A percentile compares a stretch with the other conserved stretches of the same genome.
These are phyloP conservation scores for Tylopilus plumbeoviolaceoides DNA, from an alignment of 768 basidiomycete species.

Conservation along the genomic window DNA sequence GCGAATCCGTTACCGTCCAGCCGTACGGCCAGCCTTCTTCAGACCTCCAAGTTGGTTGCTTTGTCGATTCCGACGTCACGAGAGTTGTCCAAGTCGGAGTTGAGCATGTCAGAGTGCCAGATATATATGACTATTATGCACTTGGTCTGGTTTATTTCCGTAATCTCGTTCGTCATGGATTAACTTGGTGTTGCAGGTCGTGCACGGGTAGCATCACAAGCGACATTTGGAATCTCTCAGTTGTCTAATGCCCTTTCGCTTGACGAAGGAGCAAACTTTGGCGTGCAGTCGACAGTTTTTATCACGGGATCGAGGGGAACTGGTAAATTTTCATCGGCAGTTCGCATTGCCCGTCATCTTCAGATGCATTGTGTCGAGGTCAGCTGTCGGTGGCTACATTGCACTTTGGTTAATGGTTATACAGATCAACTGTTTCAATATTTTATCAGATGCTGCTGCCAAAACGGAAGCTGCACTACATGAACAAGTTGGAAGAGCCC, in stretches of 20 bases:
- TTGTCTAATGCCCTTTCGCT: conserved; percentile 59
- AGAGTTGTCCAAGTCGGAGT: conserved; percentile 77
- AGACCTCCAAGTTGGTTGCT: conserved; percentile 76
- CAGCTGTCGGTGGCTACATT: neutral
- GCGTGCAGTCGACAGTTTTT: conserved; percentile 66
- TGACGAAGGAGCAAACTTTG: conserved; percentile 52
- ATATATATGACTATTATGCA: conserved; percentile 44
- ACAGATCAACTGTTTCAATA: conserved; percentile 83
- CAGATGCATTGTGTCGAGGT: conserved; percentile 84
- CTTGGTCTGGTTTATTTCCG: conserved; percentile 40
- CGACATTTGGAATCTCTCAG: conserved; percentile 40
- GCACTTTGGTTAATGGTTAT: neutral
- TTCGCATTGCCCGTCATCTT: conserved; percentile 51
- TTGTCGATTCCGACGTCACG: conserved; percentile 71
- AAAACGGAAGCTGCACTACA: conserved; percentile 72
- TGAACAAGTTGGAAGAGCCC: conserved; percentile 73
- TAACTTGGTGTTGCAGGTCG: conserved; percentile 22
- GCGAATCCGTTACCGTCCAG: conserved; percentile 45
- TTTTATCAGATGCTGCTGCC: conserved; percentile 71
- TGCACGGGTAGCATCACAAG: neutral
- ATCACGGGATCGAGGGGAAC: conserved; percentile 75
- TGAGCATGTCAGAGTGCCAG: conserved; percentile 61
- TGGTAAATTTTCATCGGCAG: conserved; percentile 72
- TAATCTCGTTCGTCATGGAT: neutral
- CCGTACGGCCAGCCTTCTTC: conserved; percentile 47